A percentile compares a stretch with the other conserved stretches of the same genome.
phyloP scores from a whole-genome alignment of 331 rosid genomes.

The Acacia concinna region DNA sequence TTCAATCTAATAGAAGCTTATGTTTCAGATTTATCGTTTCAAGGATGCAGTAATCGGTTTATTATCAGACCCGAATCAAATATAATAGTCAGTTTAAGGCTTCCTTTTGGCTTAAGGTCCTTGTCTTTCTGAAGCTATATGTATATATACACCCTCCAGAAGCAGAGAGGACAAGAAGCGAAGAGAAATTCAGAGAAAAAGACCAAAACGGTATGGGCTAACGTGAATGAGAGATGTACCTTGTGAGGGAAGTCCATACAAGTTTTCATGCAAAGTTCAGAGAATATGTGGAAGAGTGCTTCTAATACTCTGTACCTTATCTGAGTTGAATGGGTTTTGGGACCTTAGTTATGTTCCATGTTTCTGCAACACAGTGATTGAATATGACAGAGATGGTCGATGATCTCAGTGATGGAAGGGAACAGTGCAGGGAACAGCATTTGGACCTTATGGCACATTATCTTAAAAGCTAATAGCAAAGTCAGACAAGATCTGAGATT shows the following conservation, averaged over 20 bases:
- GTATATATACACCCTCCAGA: constrained; percentile 33
- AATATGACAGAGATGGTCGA: constrained; percentile 71
- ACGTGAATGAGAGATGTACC: constrained; percentile 52
- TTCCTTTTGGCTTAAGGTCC: constrained; percentile 30
- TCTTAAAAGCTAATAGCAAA: constrained; percentile 52
- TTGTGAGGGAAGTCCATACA: constrained; percentile 60
- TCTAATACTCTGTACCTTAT: constrained; percentile 73
- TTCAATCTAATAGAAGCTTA: not conserved
- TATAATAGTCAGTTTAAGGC: constrained; percentile 29
- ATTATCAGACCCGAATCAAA: constrained; percentile 30
- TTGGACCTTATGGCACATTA: constrained; percentile 59
- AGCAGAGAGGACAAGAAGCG: constrained; percentile 57
- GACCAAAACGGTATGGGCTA: constrained; percentile 76
- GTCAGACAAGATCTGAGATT: constrained; percentile 72
- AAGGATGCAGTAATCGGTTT: constrained; percentile 39
- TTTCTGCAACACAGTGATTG: constrained; percentile 49
- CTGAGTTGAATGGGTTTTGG: constrained; percentile 49
- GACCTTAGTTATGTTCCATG: constrained; percentile 51
- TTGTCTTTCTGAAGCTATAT: constrained; percentile 35
- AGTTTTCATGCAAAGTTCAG: constrained; percentile 63
- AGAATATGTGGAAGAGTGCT: constrained; percentile 65
- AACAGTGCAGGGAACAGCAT: constrained; percentile 61
- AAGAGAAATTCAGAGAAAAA: constrained; percentile 46
- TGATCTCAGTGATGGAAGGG: constrained; percentile 50
- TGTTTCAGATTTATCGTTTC: constrained; percentile 29